Conservation (phyloP, 2,329 filamentous ascomycete genomes). For the Trichoderma koningii region DNA sequence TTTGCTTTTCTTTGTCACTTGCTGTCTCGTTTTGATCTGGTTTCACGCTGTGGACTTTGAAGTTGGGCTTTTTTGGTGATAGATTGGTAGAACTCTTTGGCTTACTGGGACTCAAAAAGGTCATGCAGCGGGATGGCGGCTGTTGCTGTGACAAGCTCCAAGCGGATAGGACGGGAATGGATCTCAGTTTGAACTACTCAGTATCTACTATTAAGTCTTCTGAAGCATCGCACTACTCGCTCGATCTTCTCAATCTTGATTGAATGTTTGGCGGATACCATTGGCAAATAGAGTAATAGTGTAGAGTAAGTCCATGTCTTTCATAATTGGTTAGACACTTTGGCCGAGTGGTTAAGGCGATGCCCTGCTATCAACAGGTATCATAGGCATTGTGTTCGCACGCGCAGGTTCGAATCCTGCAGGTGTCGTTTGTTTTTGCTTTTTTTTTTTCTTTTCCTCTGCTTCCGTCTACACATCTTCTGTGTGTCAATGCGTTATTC, state of each 20-base stretch:
- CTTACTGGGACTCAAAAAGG: conserved; percentile 25
- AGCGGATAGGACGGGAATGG: conserved; percentile 7
- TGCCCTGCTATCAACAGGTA: conserved; percentile 28
- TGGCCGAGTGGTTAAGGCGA: conserved; percentile 30
- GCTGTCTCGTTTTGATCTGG: background rate
- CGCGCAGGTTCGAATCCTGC: conserved; percentile 30
- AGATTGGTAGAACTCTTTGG: conserved; percentile 28
- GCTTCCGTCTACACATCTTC: background rate
- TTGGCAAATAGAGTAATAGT: no score
- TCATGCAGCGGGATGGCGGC: conserved; percentile 12
- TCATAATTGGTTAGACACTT: conserved; percentile 27
- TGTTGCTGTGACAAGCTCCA: conserved; percentile 11
- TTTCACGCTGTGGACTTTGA: conserved; percentile 1
- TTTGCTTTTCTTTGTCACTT: background rate
- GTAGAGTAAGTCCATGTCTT: no score
- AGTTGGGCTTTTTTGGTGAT: conserved; percentile 15
- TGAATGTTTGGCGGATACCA: no score
- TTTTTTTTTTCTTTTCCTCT: background rate
- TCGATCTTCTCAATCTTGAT: background rate
- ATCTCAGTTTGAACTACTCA: background rate
- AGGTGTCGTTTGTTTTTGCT: conserved; percentile 27
- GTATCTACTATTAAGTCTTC: background rate
- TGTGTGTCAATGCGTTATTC: background rate
- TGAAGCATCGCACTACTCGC: no score
- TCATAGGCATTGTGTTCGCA: conserved; percentile 29